phyloP scores from a whole-genome alignment of 441 rosid species.

The Erysimum pusillum region DNA sequence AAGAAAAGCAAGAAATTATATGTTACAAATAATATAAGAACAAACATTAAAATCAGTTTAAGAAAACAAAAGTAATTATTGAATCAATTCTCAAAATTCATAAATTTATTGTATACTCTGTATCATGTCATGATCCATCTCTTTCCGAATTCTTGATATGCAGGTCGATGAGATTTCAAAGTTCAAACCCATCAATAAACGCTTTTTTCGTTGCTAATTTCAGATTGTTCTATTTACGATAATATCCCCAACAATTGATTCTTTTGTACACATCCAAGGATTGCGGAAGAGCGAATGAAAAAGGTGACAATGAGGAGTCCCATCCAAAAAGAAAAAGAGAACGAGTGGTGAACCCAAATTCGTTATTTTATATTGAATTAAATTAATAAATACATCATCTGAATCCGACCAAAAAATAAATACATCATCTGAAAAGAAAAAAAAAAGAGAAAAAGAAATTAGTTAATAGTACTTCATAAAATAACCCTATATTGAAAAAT shows the following conservation, averaged over 20 bases:
- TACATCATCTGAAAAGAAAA: not conserved
- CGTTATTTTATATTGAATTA: slow-evolving; percentile 17
- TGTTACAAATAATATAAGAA: not conserved
- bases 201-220: not conserved
- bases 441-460: not conserved
- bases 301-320: slow-evolving; percentile 38
- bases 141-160: slow-evolving; percentile 26
- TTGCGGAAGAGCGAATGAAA: slow-evolving; percentile 36
- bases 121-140: not conserved
- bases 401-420: too few species aligned
- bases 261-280: slow-evolving; percentile 40
- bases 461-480: not conserved
- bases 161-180: slow-evolving; percentile 21
- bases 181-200: slow-evolving; percentile 15
- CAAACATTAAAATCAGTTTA: not conserved
- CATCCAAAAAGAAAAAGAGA: slow-evolving; percentile 34
- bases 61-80: not conserved
- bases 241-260: slow-evolving; percentile 10
- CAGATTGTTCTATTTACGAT: slow-evolving; percentile 5
- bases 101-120: not conserved
- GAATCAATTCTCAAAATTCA: not conserved
- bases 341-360: slow-evolving; percentile 40
- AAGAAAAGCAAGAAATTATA: not conserved
- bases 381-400: too few species aligned
- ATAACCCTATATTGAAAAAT: slow-evolving; percentile 5